Evolutionary conservation across 192 early-diverging fungal genomes (phyloP).

Genomic region (Coemansia nantahalensis): DNA sequence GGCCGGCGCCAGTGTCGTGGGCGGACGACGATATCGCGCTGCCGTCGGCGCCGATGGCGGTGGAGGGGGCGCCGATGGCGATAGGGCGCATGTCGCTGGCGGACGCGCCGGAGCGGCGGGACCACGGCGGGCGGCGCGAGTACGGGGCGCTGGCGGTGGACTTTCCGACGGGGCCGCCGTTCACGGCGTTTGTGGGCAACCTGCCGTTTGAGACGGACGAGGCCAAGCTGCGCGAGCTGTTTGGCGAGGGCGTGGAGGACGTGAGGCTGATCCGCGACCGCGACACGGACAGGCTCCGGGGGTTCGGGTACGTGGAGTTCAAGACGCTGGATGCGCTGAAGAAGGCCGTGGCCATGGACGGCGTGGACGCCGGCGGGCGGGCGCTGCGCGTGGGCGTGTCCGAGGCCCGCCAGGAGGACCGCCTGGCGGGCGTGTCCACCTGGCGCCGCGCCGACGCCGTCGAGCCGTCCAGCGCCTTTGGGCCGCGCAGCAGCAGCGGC

Average conservation of each 20-base stretch:
- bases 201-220: slow-evolving; percentile 84
- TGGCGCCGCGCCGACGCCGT: slow-evolving; percentile 30
- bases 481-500: slow-evolving; percentile 5
- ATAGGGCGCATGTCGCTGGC: slow-evolving; percentile 22
- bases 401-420: slow-evolving; percentile 61
- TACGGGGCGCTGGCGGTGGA: slow-evolving; percentile 38
- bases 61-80: not conserved
- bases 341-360: slow-evolving; percentile 63
- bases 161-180: slow-evolving; percentile 84
- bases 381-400: slow-evolving; percentile 83
- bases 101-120: slow-evolving; percentile 34
- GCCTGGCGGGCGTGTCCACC: slow-evolving; percentile 11
- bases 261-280: slow-evolving; percentile 82
- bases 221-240: slow-evolving; percentile 68
- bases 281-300: slow-evolving; percentile 77
- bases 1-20: slow-evolving; percentile 57
- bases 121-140: slow-evolving; percentile 7
- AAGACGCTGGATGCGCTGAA: slow-evolving; percentile 78
- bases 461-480: not conserved
- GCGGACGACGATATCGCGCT: slow-evolving; percentile 90
- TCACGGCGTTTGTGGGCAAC: slow-evolving; percentile 89
- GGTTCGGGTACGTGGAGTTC: slow-evolving; percentile 97
- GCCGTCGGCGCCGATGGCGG: slow-evolving; percentile 69
- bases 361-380: slow-evolving; percentile 61
- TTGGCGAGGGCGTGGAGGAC: slow-evolving; percentile 66